phyloP scores from a whole-genome alignment of 2,329 filamentous ascomycete genomes.

The Helicocarpus griseus region DNA sequence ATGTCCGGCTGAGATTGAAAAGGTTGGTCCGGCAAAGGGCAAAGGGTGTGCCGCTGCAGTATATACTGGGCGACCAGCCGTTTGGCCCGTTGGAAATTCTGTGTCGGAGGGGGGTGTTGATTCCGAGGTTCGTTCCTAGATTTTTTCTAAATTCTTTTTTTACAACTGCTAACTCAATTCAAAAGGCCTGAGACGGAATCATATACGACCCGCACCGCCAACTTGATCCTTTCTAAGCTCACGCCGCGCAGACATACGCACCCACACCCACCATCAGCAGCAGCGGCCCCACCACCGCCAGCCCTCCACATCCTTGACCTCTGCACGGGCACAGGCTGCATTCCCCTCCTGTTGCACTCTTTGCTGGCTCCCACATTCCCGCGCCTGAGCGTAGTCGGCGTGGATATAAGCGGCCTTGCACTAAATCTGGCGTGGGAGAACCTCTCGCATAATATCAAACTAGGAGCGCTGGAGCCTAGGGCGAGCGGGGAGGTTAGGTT shows the following conservation, averaged over 20 bases:
- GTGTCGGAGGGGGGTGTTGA: conserved; percentile 69
- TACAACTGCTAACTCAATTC: background rate
- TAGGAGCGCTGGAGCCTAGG: conserved; percentile 17
- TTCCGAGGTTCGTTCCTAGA: conserved; percentile 50
- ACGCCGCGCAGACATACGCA: background rate
- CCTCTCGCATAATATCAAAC: conserved; percentile 40
- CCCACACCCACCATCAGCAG: conserved; percentile 1
- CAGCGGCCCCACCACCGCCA: conserved; percentile 35
- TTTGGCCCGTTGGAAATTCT: conserved; percentile 75
- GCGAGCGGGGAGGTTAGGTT: conserved; percentile 36
- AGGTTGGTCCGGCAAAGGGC: conserved; percentile 35
- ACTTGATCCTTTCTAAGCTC: conserved; percentile 27
- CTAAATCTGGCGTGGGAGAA: conserved; percentile 59
- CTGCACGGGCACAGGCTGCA: conserved; percentile 87
- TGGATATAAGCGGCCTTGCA: conserved; percentile 63
- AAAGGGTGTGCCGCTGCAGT: conserved; percentile 73
- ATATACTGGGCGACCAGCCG: conserved; percentile 76
- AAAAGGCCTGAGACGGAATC: conserved; percentile 59
- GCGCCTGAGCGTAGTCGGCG: conserved; percentile 48
- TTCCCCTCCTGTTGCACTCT: conserved; percentile 64
- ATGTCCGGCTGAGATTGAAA: conserved; percentile 25
- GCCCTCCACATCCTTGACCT: conserved; percentile 64
- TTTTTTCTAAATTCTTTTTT: no score
- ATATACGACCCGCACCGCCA: conserved; percentile 50
- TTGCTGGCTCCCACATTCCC: conserved; percentile 40